A percentile compares a stretch with the other conserved stretches of the same genome.
phyloP scores from a whole-genome alignment of 352 stramenopile species.

The Globisporangium recalcitrans region DNA sequence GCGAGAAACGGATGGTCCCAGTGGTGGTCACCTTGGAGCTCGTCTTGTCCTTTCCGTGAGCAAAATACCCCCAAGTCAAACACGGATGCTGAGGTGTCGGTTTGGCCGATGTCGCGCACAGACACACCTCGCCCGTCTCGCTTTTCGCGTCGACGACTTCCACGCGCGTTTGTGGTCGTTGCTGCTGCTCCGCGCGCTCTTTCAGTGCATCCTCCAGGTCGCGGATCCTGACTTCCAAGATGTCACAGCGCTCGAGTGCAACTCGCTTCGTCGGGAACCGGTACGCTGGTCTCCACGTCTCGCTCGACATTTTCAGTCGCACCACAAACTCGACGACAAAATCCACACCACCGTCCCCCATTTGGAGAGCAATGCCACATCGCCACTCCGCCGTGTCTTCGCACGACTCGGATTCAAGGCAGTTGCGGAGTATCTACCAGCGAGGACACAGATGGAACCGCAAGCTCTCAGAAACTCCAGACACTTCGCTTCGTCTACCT shows the following conservation, averaged over 20 bases:
- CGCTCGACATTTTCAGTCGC: neutral
- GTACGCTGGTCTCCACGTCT: neutral
- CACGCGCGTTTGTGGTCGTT: neutral
- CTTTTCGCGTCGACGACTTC: neutral
- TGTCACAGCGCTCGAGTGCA: neutral
- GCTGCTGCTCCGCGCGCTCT: neutral
- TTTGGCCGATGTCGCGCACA: neutral
- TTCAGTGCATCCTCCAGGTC: neutral
- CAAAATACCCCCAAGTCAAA: neutral
- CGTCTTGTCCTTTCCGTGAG: neutral
- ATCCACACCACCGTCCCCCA: neutral
- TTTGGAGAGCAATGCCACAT: neutral
- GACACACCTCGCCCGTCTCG: neutral
- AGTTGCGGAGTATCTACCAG: neutral
- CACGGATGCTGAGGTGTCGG: neutral
- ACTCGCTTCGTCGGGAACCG: neutral
- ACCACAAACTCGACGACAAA: neutral
- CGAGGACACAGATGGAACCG: no score
- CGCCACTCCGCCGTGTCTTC: neutral
- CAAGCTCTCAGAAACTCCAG: no score
- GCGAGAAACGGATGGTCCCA: neutral
- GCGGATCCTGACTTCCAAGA: constrained; percentile 1
- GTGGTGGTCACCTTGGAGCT: neutral
- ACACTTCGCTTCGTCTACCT: no score
- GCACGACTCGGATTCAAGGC: neutral